Evolutionary conservation across 306 rosid species (phyloP), one percentile per base, ranked within the genome.

Genomic region (Vachellia collinsii): DNA sequence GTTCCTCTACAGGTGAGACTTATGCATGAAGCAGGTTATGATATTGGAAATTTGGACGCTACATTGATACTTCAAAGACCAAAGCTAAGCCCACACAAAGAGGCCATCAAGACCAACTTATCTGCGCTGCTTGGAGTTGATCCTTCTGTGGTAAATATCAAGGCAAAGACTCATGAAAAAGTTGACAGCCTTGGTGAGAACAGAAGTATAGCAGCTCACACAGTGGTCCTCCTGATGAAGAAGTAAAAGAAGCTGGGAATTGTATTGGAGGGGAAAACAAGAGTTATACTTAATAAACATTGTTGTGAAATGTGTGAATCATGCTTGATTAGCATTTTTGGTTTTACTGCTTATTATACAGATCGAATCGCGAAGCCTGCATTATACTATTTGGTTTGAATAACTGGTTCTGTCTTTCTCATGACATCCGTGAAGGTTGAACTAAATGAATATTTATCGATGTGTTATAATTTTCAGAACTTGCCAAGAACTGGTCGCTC

Each of bases 161-260:
- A 96, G 74, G 99, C 97, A 43, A 96, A 96, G 88, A 93, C 99
- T 74, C 99, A 93, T 81, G 99, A 96, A 86, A 96, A 92, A 77
- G 98, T 96, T 8, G 99, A 93, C 81, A 93, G 98, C 84, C 97
- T 96, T 16, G 99, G 99, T 48, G 99, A 96, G 83, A 93, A 93
- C 58, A 83, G 99, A 85, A 93, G 99, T 66, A 92, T 96, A 84
- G 99, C 97, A 4, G 99, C 98, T 75, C 99, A 96, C 86, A 96
- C 98, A 25, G 97, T 92, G 79, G 93, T 92, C 85, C 98, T 96
- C 82, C 89, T 96, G 37, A 93, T 96, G 99, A 93, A 77, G 82
- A 93, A 91, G 87, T 92, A 84, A 79, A 20, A 70, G 58, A 44
- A 22, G 41, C 50, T 62, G 68, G 79, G 77, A 77, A 74, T 67